phyloP scores from a whole-genome alignment of 2,329 filamentous ascomycete species.

The Diplocarpon mali region DNA sequence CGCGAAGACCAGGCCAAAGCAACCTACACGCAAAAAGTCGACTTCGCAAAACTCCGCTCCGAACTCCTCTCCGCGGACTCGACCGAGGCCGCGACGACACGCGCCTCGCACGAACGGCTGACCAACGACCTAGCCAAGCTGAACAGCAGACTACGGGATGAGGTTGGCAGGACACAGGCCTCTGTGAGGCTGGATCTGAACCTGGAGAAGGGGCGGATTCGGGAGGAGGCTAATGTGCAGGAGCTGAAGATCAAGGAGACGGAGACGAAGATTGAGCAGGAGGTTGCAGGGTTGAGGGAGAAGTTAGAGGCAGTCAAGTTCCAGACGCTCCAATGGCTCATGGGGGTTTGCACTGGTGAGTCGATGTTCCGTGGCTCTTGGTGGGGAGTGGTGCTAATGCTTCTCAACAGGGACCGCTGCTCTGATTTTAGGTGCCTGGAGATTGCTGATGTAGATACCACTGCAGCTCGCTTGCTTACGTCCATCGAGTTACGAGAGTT shows the following conservation, averaged over 20 bases:
- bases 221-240: constrained; percentile 92
- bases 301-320: constrained; percentile 97
- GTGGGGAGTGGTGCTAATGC: constrained; percentile 9
- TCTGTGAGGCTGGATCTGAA: constrained; percentile 88
- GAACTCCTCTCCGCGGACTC: constrained; percentile 88
- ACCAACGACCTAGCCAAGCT: constrained; percentile 93
- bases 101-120: constrained; percentile 80
- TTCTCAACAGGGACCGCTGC: constrained; percentile 40
- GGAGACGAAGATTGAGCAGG: constrained; percentile 96
- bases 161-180: constrained; percentile 88
- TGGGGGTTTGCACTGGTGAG: constrained; percentile 62
- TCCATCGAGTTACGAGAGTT: no score
- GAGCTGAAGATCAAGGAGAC: constrained; percentile 99
- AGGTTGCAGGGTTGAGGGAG: constrained; percentile 81
- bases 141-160: constrained; percentile 78
- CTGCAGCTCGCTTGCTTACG: no score
- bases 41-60: constrained; percentile 93
- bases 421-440: constrained; percentile 58
- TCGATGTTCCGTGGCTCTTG: background rate
- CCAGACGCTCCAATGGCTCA: constrained; percentile 94
- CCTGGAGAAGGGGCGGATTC: constrained; percentile 88
- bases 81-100: constrained; percentile 80
- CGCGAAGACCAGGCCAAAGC: constrained; percentile 84
- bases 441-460: constrained; percentile 48
- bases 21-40: constrained; percentile 79